phyloP scores from a whole-genome alignment of 768 basidiomycete species.

The Exsudoporus frostii region DNA sequence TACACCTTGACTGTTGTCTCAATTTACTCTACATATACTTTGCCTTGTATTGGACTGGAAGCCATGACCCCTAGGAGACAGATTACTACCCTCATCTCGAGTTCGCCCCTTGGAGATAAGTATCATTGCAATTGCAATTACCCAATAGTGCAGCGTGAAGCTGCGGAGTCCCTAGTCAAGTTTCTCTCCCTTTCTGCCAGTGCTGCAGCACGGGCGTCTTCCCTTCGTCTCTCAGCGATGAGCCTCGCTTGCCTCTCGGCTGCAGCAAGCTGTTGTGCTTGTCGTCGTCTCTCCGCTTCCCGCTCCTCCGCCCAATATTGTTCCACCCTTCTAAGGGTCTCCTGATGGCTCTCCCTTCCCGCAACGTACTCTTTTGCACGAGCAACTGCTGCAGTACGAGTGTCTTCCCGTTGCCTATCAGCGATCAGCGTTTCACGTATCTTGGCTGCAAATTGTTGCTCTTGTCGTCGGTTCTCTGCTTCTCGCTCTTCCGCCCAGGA shows the following conservation, averaged over 20 bases:
- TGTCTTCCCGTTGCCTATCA: not conserved
- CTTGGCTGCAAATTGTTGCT: not conserved
- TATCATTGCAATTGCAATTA: not conserved
- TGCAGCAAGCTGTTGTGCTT: too few species aligned
- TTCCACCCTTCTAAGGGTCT: too few species aligned
- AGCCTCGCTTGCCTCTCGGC: too few species aligned
- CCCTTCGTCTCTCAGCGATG: too few species aligned
- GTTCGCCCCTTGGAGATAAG: not conserved
- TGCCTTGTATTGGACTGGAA: not conserved
- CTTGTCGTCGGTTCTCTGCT: conserved; percentile 1
- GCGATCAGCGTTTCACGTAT: not conserved
- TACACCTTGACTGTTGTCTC: not conserved
- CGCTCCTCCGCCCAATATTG: too few species aligned
- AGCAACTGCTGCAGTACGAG: not conserved
- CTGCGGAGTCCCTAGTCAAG: not conserved
- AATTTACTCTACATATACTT: not conserved
- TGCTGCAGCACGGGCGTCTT: not conserved
- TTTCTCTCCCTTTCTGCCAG: not conserved
- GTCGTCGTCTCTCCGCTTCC: too few species aligned
- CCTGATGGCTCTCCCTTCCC: not conserved
- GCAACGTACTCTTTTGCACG: not conserved
- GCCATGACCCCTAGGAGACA: not conserved
- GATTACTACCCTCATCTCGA: not conserved
- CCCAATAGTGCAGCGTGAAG: not conserved
- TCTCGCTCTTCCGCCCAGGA: conserved; percentile 26